Percentiles rank a stretch among this genome's conserved stretches.
These are phyloP conservation scores for Myrica gale DNA, from an alignment of 306 rosid species.

Conservation along the genomic window DNA sequence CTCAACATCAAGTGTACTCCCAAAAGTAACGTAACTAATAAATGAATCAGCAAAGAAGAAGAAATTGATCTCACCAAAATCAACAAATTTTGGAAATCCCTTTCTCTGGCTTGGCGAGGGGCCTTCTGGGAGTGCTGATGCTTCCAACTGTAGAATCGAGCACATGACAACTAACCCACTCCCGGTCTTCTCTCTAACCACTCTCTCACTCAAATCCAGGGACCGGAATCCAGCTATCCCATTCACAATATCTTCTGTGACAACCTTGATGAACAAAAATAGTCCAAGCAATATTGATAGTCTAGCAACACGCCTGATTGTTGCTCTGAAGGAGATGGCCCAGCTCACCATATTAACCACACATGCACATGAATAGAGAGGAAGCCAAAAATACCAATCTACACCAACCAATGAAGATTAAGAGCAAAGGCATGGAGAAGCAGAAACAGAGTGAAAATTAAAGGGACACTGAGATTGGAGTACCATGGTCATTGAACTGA, in stretches of 20 bases:
- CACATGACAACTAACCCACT: constrained; percentile 46
- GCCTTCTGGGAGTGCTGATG: constrained; percentile 25
- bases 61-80: constrained; percentile 41
- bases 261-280: constrained; percentile 43
- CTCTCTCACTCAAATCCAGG: constrained; percentile 57
- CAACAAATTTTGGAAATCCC: constrained; percentile 22
- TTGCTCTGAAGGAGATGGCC: constrained; percentile 26
- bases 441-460: not conserved
- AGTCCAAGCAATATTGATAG: constrained; percentile 41
- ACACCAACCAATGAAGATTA: not conserved
- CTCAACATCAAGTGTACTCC: not conserved
- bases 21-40: not conserved
- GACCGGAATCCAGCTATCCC: constrained; percentile 52
- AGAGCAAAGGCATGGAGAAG: not conserved
- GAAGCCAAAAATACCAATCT: constrained; percentile 84
- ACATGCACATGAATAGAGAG: constrained; percentile 52
- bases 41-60: not conserved
- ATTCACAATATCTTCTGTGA: constrained; percentile 36
- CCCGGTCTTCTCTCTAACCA: constrained; percentile 61
- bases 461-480: not conserved
- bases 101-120: constrained; percentile 7
- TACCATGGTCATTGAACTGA: constrained; percentile 65
- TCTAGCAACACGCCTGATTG: constrained; percentile 31
- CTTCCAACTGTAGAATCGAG: constrained; percentile 42
- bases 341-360: constrained; percentile 49